Base-by-base conservation (phyloP, 2,329 filamentous ascomycete genomes). In the Fusarium buxicola region DNA sequence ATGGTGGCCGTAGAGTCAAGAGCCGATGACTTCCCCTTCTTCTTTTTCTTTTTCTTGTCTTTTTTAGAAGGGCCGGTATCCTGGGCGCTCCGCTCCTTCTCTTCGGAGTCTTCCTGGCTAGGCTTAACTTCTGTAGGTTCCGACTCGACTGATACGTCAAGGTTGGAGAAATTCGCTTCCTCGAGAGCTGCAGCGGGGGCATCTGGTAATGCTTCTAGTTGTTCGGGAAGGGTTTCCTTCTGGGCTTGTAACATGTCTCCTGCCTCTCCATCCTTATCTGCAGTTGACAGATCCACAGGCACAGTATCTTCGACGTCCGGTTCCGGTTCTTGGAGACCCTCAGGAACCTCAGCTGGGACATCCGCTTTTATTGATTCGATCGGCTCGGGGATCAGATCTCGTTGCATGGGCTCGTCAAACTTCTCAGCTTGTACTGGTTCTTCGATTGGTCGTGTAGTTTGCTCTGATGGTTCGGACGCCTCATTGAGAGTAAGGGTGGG, bases 11-110 rank as follows among this genome's bases (percentile, higher is more conserved):
- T n/a, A 21, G 41, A 24, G 11, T 46, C 28, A 21, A 15, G 18
- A 30, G 38, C n/a, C 8, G 34, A 40, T 11, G 48, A 43, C 43
- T 53, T 55, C 31, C 15, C 24, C n/a, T 36, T 40, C 25, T 62
- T 63, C 40, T 69, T 60, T 31, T 60, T 59, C 39, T 60, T 62
- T 43, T 69, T 58, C 40, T 64, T 50, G 34, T 63, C 44, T 41
- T 70, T 63, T 28, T 55, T 60, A 7, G 47, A 48, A 49, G 51
- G 6, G 24, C 11, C 27, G 10, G 7, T 16, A n/a, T 40, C 49
- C 28, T 41, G 25, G 11, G 16, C n/a, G 10, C 15, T 31, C 27
- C 34, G 44, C 12, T 35, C 40, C 11, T 52, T 25, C 8, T 39
- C 15, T 11, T 31, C 8, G 8, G 34, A 8, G 16, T 7, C 36